Base-by-base conservation (phyloP, 2,329 filamentous ascomycete species). In the Tolypocladium pustulatum region DNA sequence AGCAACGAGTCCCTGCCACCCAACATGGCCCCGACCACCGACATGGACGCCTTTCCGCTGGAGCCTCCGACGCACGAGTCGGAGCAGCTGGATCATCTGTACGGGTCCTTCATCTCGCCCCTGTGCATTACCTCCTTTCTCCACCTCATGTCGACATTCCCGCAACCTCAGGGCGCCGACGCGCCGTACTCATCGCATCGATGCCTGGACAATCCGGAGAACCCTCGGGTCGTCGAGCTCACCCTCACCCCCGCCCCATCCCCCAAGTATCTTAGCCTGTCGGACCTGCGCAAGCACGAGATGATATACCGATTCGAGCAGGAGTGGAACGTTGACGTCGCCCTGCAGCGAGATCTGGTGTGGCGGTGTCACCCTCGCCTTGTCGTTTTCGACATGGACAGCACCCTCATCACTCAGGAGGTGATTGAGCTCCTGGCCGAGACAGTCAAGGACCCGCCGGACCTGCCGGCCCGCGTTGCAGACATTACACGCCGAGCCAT, bases 331-430 rank as follows among this genome's bases (percentile, higher is more conserved):
- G 87, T 94, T 46, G 90, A 95, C 72, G 87, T 93, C 17, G 83
- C 89, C 25, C 78, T 96, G 62, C 90, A 95, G 72, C 74, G 74
- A 46, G 89, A 93, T 68, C 82, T 78, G 36, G 78, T 93, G 37
- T 91, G 87, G 78, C 81, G 91, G 60, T 82, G 87, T 34, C 84
- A 95, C 73, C 92, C 92, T 64, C 84, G 93, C 10, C 79, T 97
- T 13, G 91, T 93, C 4, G 90, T 97, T 37, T 99, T 99, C 69
- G 94, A 99, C 73, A 99, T 99, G 94, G 94, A 99, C 76, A 94
- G 89, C 72, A 99, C 94, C 0, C 82, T 99, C 61, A 97, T 99
- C 71, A 89, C 93, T 57, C 92, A 99, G 72, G 94, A 99, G 76
- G 92, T 97, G 61, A 97, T 99, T 69, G 94, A 99, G 72, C 86